A percentile compares a stretch with the other conserved stretches of the same genome.
Conservation (phyloP, 306 rosid species). For the Begonia peltatifolia region DNA sequence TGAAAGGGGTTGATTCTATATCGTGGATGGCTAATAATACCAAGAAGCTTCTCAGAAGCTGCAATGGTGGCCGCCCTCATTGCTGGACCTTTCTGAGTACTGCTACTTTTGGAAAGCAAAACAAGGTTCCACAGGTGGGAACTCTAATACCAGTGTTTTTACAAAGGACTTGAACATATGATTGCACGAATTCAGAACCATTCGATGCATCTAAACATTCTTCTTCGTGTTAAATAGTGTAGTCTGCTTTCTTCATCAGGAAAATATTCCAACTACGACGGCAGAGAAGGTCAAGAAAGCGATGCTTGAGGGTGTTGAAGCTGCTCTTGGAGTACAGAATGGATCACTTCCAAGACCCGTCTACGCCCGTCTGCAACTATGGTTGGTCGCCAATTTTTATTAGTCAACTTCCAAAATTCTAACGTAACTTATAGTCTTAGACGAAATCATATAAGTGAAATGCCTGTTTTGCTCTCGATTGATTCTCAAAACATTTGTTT, state of each 20-base stretch:
- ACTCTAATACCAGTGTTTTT: neutral
- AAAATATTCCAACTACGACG: slow-evolving; percentile 68
- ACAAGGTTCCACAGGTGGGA: slow-evolving; percentile 91
- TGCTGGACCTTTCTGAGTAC: slow-evolving; percentile 94
- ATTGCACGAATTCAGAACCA: neutral
- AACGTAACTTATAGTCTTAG: neutral
- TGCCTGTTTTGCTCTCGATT: neutral
- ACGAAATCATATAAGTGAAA: neutral
- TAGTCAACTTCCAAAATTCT: neutral
- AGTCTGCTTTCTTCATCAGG: slow-evolving; percentile 21
- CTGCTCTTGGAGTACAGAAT: slow-evolving; percentile 56
- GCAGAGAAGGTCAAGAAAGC: slow-evolving; percentile 46
- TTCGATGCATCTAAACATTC: no score
- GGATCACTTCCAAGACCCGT: slow-evolving; percentile 62
- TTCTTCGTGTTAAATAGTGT: neutral
- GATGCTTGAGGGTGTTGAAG: slow-evolving; percentile 81
- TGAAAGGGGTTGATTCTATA: slow-evolving; percentile 67
- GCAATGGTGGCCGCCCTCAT: slow-evolving; percentile 43
- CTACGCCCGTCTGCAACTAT: slow-evolving; percentile 60
- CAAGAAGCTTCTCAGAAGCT: slow-evolving; percentile 36
- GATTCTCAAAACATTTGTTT: neutral
- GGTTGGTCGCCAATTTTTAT: slow-evolving; percentile 32
- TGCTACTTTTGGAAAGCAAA: slow-evolving; percentile 64
- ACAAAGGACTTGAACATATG: neutral
- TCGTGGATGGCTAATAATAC: slow-evolving; percentile 95